A percentile compares a stretch with the other conserved stretches of the same genome.
Evolutionary conservation across 176 grass and related monocot species (phyloP).

Genomic region (Dactylis glomerata): DNA sequence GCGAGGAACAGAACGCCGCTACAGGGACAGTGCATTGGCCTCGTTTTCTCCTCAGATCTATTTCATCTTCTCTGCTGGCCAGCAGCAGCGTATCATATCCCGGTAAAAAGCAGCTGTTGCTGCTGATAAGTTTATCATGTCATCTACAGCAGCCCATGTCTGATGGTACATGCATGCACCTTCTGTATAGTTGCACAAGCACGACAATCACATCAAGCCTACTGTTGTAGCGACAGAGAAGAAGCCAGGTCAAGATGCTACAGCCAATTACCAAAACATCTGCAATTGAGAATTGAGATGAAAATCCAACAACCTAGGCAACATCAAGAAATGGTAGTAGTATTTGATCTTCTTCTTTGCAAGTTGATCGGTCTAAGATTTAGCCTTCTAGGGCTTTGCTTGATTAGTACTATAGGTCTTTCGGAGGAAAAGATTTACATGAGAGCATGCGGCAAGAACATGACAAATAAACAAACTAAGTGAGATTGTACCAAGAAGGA

Average conservation of each 20-base stretch:
- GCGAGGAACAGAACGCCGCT: neutral
- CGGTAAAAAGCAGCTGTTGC: neutral
- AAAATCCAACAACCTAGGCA: neutral
- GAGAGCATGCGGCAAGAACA: slow-evolving; percentile 17
- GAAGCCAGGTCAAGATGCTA: neutral
- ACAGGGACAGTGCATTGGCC: neutral
- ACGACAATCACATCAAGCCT: neutral
- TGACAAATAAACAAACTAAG: slow-evolving; percentile 27
- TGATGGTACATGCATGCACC: slow-evolving; percentile 27
- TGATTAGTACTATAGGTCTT: slow-evolving; percentile 31
- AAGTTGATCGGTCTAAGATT: slow-evolving; percentile 8
- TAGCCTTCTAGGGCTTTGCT: slow-evolving; percentile 22
- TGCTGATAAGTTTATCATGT: slow-evolving; percentile 40
- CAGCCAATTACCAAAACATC: neutral
- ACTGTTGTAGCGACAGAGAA: neutral
- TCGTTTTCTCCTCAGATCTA: neutral
- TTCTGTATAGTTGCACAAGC: neutral
- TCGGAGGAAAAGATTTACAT: slow-evolving; percentile 40
- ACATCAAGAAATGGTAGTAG: neutral
- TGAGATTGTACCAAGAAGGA: slow-evolving; percentile 9
- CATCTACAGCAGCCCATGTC: slow-evolving; percentile 25
- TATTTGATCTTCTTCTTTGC: neutral
- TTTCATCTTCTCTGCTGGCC: neutral
- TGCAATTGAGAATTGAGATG: neutral
- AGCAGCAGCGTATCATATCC: neutral